Evolutionary conservation across 106 monocot species (phyloP).

Genomic region (Amphibolis antarctica): DNA sequence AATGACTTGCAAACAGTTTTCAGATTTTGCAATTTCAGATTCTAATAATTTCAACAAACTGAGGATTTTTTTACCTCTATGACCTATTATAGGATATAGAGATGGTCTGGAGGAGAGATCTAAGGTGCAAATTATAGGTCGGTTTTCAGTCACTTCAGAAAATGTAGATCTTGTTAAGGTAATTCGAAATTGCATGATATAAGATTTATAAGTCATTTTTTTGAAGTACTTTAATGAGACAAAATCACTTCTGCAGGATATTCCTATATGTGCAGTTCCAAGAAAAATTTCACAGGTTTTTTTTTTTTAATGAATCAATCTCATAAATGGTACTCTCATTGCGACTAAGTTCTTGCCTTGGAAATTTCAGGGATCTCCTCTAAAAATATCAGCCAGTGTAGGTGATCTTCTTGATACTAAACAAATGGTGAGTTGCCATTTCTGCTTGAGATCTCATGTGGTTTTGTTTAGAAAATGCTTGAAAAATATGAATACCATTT

Average conservation of each 20-base stretch:
- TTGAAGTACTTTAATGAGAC: background rate
- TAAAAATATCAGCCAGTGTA: constrained; percentile 73
- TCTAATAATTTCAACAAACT: too few species aligned
- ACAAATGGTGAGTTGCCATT: constrained; percentile 35
- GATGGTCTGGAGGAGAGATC: constrained; percentile 60
- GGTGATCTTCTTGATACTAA: constrained; percentile 65
- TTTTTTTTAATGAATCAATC: background rate
- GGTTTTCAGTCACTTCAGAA: constrained; percentile 98
- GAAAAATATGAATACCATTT: too few species aligned
- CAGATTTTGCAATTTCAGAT: background rate
- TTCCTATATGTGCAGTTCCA: constrained; percentile 35
- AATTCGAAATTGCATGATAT: background rate
- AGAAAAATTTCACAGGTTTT: constrained; percentile 47
- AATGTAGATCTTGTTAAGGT: constrained; percentile 96
- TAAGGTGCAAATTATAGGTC: constrained; percentile 87
- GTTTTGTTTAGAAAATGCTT: background rate
- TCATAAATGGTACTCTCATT: background rate
- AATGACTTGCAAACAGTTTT: background rate
- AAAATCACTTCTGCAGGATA: constrained; percentile 34
- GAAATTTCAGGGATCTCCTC: constrained; percentile 42
- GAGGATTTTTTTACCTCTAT: constrained; percentile 1
- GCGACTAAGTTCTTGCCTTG: background rate
- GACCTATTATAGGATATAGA: constrained; percentile 44
- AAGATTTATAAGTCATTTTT: background rate
- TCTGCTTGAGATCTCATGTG: background rate